phyloP scores from a whole-genome alignment of 2,329 filamentous ascomycete species.

The Diaporthe citriasiana region DNA sequence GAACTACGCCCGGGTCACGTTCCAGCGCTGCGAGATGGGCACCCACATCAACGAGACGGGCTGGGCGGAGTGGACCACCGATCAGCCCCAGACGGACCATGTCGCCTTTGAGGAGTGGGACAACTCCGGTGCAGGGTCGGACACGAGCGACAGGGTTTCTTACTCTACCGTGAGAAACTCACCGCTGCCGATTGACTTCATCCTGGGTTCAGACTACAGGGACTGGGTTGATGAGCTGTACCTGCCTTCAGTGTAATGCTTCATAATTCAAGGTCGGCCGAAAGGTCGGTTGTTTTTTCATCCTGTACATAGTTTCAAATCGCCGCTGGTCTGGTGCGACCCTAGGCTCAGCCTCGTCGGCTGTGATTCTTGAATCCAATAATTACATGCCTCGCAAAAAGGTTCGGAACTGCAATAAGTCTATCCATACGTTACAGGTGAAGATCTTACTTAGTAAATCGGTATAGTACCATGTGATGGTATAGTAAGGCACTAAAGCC shows the following conservation, averaged over 20 bases:
- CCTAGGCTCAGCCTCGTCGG: not conserved
- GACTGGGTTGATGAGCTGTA: constrained; percentile 32
- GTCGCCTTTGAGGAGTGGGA: constrained; percentile 67
- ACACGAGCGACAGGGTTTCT: constrained; percentile 59
- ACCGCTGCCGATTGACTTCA: constrained; percentile 52
- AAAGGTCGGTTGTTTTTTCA: not conserved
- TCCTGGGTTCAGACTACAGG: constrained; percentile 6
- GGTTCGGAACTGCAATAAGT: rapidly evolving
- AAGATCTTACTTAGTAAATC: not conserved
- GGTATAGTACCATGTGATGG: too few species aligned
- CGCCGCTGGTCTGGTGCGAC: not conserved
- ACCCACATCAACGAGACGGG: constrained; percentile 64
- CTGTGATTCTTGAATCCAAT: not conserved
- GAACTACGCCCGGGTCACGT: constrained; percentile 62
- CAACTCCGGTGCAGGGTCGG: constrained; percentile 65
- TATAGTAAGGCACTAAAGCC: too few species aligned
- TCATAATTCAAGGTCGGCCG: not conserved
- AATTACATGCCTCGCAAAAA: not conserved
- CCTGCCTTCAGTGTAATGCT: not conserved
- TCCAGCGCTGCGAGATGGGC: constrained; percentile 61
- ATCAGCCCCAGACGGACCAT: constrained; percentile 59
- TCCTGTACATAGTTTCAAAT: constrained; percentile 21
- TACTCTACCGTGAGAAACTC: constrained; percentile 57
- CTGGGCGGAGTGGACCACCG: constrained; percentile 64
- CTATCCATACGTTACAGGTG: not conserved